phyloP scores from a whole-genome alignment of 2,329 filamentous ascomycete species.

The Claviceps arundinis region DNA sequence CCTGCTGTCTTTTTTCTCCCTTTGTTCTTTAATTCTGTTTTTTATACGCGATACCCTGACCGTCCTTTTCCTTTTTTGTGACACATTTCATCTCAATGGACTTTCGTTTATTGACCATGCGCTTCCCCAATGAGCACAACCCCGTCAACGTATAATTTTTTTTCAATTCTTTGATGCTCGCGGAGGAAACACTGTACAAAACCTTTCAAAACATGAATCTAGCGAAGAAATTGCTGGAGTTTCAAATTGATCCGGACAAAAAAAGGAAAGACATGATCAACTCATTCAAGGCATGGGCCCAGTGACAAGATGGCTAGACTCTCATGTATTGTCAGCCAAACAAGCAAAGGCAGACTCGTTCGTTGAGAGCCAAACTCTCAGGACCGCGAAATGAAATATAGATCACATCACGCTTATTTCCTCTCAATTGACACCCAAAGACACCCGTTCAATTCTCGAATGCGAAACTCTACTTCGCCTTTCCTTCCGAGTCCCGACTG shows the following conservation, averaged over 20 bases:
- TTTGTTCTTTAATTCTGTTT: not conserved
- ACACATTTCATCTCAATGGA: not conserved
- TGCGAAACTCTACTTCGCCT: not conserved
- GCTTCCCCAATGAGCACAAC: not conserved
- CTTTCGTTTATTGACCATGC: not conserved
- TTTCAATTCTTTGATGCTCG: constrained; percentile 1
- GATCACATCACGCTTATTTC: not conserved
- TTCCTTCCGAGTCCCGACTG: not conserved
- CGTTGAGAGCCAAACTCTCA: not conserved
- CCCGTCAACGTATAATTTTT: not conserved
- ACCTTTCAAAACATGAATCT: not conserved
- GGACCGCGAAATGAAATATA: not conserved
- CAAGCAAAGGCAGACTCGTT: not conserved
- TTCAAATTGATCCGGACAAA: too few species aligned
- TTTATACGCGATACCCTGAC: not conserved
- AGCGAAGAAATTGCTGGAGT: not conserved
- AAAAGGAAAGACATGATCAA: not conserved
- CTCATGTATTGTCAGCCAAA: not conserved
- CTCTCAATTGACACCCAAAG: not conserved
- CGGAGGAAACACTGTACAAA: not conserved
- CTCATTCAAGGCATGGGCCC: too few species aligned
- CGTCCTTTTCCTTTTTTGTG: not conserved
- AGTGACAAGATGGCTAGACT: not conserved
- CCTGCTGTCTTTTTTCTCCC: not conserved
- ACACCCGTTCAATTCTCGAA: not conserved